phyloP scores from a whole-genome alignment of 495 filamentous ascomycete genomes.

The Hypomontagnella monticulosa region DNA sequence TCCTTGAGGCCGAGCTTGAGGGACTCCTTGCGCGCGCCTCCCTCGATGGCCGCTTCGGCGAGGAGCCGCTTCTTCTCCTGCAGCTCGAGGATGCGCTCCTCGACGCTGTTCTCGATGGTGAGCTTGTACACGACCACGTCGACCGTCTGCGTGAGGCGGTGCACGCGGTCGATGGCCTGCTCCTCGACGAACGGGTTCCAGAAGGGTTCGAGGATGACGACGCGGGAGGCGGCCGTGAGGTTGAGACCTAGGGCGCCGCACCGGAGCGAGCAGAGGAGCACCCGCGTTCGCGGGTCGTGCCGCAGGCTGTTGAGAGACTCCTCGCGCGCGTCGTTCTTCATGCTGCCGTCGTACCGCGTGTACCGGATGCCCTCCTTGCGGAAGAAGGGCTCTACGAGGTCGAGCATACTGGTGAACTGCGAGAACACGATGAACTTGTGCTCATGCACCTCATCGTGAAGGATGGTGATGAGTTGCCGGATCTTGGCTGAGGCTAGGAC shows the following conservation, averaged over 20 bases:
- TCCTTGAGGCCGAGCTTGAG: conserved; percentile 91
- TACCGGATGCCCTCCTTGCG: conserved; percentile 74
- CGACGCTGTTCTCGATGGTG: conserved; percentile 83
- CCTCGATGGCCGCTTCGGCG: conserved; percentile 84
- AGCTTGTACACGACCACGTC: conserved; percentile 96
- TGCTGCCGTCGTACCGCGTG: conserved; percentile 92
- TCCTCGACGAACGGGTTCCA: conserved; percentile 99
- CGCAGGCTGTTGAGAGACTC: conserved; percentile 76
- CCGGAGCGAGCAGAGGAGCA: conserved; percentile 90
- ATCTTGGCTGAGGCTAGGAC: conserved; percentile 88
- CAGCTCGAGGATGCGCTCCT: conserved; percentile 89
- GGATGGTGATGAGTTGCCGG: conserved; percentile 79
- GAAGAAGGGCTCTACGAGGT: conserved; percentile 94
- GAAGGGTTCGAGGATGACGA: conserved; percentile 96
- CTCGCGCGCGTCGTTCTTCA: conserved; percentile 93
- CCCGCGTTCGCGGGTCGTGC: conserved; percentile 73
- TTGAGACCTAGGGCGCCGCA: conserved; percentile 94
- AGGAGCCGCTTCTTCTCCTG: conserved; percentile 92
- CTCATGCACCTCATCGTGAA: conserved; percentile 75
- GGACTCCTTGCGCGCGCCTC: conserved; percentile 66
- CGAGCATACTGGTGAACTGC: conserved; percentile 82
- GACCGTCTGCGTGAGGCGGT: conserved; percentile 91
- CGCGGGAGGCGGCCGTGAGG: conserved; percentile 89
- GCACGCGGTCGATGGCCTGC: conserved; percentile 97
- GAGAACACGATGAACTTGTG: conserved; percentile 99